Evolutionary conservation across 2,329 filamentous ascomycete species (phyloP).

Genomic region (Trichoderma sp.): DNA sequence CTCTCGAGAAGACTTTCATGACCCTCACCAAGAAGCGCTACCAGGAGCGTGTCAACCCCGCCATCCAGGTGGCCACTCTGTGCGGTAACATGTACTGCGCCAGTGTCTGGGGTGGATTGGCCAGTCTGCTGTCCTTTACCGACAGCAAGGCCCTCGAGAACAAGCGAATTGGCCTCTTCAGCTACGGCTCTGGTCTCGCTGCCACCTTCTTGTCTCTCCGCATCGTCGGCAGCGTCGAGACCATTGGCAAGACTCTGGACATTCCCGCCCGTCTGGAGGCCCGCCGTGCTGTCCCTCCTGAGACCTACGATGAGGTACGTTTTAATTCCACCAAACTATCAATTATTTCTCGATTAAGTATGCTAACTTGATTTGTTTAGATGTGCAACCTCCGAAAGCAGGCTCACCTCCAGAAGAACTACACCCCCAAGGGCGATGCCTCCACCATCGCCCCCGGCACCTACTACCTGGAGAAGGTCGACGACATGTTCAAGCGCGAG

Average conservation of each 20-base stretch:
- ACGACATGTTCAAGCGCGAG: slow-evolving; percentile 81
- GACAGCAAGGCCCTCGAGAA: slow-evolving; percentile 61
- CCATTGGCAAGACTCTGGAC: slow-evolving; percentile 65
- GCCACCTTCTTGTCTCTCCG: slow-evolving; percentile 72
- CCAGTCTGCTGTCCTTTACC: slow-evolving; percentile 64
- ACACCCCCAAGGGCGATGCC: slow-evolving; percentile 63
- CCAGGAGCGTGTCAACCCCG: slow-evolving; percentile 70
- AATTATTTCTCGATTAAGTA: not conserved
- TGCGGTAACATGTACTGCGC: slow-evolving; percentile 68
- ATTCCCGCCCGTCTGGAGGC: slow-evolving; percentile 65
- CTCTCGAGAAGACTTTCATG: slow-evolving; percentile 85
- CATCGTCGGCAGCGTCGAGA: slow-evolving; percentile 66
- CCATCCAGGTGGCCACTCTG: slow-evolving; percentile 73
- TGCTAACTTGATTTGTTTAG: slow-evolving; percentile 26
- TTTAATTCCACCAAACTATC: too few relatives aligned
- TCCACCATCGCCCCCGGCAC: slow-evolving; percentile 65
- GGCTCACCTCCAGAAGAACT: slow-evolving; percentile 79
- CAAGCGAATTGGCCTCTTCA: slow-evolving; percentile 74
- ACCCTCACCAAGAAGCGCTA: slow-evolving; percentile 79
- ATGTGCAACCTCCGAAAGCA: slow-evolving; percentile 80
- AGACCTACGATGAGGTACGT: slow-evolving; percentile 61
- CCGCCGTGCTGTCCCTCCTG: slow-evolving; percentile 64
- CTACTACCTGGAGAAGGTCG: slow-evolving; percentile 78
- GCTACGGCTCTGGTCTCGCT: slow-evolving; percentile 74
- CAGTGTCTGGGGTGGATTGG: slow-evolving; percentile 75